Evolutionary conservation across 2,329 filamentous ascomycete genomes (phyloP).

Genomic region (Aureobasidium lini): DNA sequence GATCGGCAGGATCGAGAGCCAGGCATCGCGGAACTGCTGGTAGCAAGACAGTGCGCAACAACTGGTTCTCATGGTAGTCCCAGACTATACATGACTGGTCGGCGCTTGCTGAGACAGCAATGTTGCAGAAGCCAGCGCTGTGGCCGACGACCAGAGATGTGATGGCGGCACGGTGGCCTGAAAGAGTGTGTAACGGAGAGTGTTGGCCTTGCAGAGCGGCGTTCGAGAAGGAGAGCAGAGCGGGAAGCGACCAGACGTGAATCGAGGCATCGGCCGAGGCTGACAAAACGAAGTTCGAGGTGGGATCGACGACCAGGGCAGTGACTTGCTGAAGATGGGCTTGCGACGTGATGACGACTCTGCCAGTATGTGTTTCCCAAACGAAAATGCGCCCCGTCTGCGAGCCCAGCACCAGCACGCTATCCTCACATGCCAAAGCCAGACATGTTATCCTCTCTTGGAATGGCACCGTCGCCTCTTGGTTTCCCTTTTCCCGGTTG

Average conservation of each 20-base stretch:
- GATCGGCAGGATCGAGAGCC: conserved; percentile 71
- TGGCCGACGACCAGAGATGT: conserved; percentile 57
- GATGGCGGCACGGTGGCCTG: conserved; percentile 67
- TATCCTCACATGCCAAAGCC: conserved; percentile 58
- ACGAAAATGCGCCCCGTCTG: conserved; percentile 77
- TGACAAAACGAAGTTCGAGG: conserved; percentile 65
- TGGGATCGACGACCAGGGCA: conserved; percentile 61
- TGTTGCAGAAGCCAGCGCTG: conserved; percentile 64
- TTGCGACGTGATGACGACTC: conserved; percentile 66
- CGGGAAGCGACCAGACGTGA: conserved; percentile 80
- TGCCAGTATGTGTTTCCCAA: conserved; percentile 81
- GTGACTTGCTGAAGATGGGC: conserved; percentile 77
- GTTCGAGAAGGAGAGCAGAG: conserved; percentile 59
- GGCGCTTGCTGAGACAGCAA: conserved; percentile 74
- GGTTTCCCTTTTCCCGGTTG: conserved; percentile 70
- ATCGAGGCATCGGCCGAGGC: conserved; percentile 82
- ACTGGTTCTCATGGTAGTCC: conserved; percentile 76
- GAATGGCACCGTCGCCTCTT: conserved; percentile 83
- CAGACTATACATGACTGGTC: conserved; percentile 89
- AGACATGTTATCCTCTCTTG: conserved; percentile 78
- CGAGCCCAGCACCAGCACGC: conserved; percentile 70
- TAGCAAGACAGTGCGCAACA: conserved; percentile 75
- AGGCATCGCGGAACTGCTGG: conserved; percentile 65
- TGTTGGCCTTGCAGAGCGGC: conserved; percentile 45
- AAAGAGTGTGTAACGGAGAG: conserved; percentile 69